Base-by-base conservation (phyloP, 306 rosid species). In the Prunus fruticosa region DNA sequence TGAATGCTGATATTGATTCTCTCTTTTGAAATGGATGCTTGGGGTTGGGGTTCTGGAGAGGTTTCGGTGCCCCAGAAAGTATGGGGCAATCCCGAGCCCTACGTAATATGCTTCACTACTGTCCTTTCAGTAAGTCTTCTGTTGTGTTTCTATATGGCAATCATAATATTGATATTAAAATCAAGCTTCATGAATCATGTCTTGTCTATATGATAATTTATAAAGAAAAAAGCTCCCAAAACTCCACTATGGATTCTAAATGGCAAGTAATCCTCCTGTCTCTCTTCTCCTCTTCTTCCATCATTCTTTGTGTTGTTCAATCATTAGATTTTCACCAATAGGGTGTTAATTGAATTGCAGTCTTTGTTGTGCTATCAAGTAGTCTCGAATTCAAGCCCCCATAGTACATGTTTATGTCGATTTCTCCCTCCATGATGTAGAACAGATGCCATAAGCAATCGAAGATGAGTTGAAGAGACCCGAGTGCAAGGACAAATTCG, bases 1-100 rank as follows among this genome's bases (percentile, higher is more conserved):
- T 63, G 22, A 28, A 19, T 9, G 15, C 49, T 19, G 58, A 72
- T 27, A 43, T n/a, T 73, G 76, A 82, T 87, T 71, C 50, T 51
- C 11, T 63, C 49, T 46, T 18, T 76, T 77, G 74, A 78, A 71
- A 79, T 81, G 71, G 83, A 76, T 82, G 71, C 80, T 78, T 79
- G 41, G 71, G 54, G 9, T 63, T 30, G 6, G 22, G 20, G 23
- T 62, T 76, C 70, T 72, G 72, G 66, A 38, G 9, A 82, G 79
- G 76, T 34, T 76, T 71, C 7, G 69, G 91, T 90, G 96, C 91
- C 86, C 69, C 79, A 62, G 76, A 87, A 88, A 91, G 93, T 79
- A 82, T 9, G 25, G 25, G 69, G 30, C 69, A 34, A 34, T 64
- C 69, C 49, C 69, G 50, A 64, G 50, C 50, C 69, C 50, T 9